phyloP scores from a whole-genome alignment of 108 stramenopile genomes.

The Cyclostephanos invisitatus region DNA sequence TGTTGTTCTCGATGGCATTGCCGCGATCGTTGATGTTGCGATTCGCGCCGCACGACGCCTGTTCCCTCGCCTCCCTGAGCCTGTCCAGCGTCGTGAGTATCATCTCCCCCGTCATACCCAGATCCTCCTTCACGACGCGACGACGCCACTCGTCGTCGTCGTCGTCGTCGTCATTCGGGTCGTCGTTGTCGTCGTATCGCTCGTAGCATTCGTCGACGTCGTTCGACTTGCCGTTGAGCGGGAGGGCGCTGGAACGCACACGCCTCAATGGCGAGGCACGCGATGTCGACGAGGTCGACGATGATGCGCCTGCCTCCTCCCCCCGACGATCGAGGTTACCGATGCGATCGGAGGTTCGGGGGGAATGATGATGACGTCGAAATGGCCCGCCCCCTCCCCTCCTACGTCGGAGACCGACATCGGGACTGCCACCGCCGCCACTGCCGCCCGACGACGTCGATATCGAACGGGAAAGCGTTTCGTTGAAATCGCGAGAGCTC shows the following conservation, averaged over 20 bases:
- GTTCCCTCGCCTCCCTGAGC: conserved; percentile 65
- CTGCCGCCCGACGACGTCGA: too few species aligned
- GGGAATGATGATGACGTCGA: too few species aligned
- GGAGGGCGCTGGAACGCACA: conserved; percentile 10
- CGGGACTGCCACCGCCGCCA: too few species aligned
- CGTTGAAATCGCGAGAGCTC: conserved; percentile 35
- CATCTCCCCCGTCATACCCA: conserved; percentile 62
- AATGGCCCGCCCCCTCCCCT: too few species aligned
- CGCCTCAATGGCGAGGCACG: conserved; percentile 6
- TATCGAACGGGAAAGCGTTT: background rate
- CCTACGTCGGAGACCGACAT: too few species aligned
- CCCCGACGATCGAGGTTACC: too few species aligned
- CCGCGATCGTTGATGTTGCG: background rate
- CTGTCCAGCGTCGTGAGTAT: conserved; percentile 62
- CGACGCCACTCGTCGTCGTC: conserved; percentile 33
- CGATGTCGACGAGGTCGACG: background rate
- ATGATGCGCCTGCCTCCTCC: too few species aligned
- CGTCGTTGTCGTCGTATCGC: too few species aligned
- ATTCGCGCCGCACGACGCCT: conserved; percentile 30
- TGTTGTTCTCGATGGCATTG: background rate
- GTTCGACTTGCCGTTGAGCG: conserved; percentile 7
- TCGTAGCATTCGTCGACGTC: too few species aligned
- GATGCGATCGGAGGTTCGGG: too few species aligned
- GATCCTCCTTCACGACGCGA: conserved; percentile 54
- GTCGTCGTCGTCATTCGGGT: conserved; percentile 10